Conservation (phyloP, 495 filamentous ascomycete species). For the Annulohypoxylon bovei region DNA sequence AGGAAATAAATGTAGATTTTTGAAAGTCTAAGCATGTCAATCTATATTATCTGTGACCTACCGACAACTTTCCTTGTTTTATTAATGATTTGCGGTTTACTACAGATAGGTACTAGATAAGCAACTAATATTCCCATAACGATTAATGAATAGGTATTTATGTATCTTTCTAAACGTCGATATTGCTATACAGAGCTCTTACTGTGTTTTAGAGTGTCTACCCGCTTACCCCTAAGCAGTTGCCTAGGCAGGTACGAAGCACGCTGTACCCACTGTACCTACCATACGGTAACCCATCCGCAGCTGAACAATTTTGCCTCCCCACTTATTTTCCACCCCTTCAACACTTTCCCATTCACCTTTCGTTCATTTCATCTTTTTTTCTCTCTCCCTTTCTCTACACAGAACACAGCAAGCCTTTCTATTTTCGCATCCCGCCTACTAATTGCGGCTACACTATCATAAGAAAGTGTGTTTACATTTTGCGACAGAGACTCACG, state of each 20-base stretch:
- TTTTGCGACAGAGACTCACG: background rate
- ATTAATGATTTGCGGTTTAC: background rate
- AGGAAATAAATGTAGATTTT: slow-evolving; percentile 5
- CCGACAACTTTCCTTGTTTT: too few species aligned
- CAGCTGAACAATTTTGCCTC: slow-evolving; percentile 45
- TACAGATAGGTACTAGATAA: background rate
- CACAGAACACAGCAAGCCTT: background rate
- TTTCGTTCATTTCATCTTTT: slow-evolving; percentile 36
- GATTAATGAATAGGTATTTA: background rate
- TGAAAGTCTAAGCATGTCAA: background rate
- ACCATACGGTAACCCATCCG: slow-evolving; percentile 16
- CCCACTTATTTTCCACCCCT: slow-evolving; percentile 39
- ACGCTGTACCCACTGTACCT: slow-evolving; percentile 16
- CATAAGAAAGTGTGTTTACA: slow-evolving; percentile 16
- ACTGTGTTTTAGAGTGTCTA: background rate
- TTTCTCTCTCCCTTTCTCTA: slow-evolving; percentile 21
- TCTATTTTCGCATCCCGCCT: slow-evolving; percentile 13
- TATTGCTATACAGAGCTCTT: background rate
- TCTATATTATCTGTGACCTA: background rate
- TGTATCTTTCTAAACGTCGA: background rate
- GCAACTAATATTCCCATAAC: too few species aligned
- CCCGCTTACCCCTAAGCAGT: background rate
- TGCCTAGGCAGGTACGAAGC: slow-evolving; percentile 17
- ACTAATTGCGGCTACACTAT: background rate
- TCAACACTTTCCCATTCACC: slow-evolving; percentile 26